Percentiles rank a stretch among this genome's conserved stretches.
These are phyloP conservation scores for Aspergillus conjunctus DNA, from an alignment of 495 filamentous ascomycete species.

Conservation along the genomic window DNA sequence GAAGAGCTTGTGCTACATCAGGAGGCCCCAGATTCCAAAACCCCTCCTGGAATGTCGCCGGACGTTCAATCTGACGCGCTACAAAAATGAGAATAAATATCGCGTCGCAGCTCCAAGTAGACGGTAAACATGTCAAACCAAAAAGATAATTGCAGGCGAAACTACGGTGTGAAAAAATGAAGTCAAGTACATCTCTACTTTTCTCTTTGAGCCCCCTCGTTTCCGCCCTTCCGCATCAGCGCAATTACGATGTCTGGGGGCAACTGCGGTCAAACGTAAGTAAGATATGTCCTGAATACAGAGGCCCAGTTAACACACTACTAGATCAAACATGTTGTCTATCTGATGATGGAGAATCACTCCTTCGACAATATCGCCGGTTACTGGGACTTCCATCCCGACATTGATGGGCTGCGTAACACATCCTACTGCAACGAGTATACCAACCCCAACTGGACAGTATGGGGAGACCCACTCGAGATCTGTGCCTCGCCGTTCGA, in stretches of 20 bases:
- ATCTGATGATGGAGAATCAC: slow-evolving; percentile 50
- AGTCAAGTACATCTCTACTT: slow-evolving; percentile 18
- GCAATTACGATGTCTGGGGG: slow-evolving; percentile 26
- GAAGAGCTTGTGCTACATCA: neutral
- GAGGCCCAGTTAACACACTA: neutral
- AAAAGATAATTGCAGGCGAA: neutral
- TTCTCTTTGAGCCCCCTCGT: slow-evolving; percentile 20
- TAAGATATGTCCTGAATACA: neutral
- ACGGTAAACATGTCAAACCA: neutral
- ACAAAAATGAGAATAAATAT: neutral
- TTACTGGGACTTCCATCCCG: slow-evolving; percentile 45
- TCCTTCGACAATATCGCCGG: slow-evolving; percentile 51
- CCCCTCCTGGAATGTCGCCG: neutral
- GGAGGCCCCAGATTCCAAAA: neutral
- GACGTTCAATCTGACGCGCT: neutral
- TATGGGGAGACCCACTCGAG: slow-evolving; percentile 42
- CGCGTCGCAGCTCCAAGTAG: neutral
- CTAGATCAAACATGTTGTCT: slow-evolving; percentile 49
- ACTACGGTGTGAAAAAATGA: slow-evolving; percentile 22
- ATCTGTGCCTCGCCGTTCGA: slow-evolving; percentile 45
- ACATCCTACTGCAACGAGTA: slow-evolving; percentile 44
- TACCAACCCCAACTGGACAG: slow-evolving; percentile 47
- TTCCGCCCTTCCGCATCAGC: slow-evolving; percentile 25
- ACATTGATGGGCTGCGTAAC: slow-evolving; percentile 45
- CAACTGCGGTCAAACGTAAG: slow-evolving; percentile 36